Evolutionary conservation across 345 rosid species (phyloP), one percentile per base, ranked within the genome.

Genomic region (Gossypium ekmanianum): DNA sequence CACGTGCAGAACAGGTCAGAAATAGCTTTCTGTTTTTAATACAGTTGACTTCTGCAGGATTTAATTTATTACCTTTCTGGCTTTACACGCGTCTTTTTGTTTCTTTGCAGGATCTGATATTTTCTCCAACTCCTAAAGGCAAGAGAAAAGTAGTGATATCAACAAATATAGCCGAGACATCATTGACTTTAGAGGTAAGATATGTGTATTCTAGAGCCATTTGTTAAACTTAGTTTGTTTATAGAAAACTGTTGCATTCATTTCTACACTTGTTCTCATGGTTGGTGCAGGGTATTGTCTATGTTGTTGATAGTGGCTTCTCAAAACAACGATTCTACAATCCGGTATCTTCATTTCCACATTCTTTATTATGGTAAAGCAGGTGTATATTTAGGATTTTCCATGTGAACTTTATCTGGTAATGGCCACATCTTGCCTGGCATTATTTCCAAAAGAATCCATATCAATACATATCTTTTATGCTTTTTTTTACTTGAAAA

Each of bases 221-320:
- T 20, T 20, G 54, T 13, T 29, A 70, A 39, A 48, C 76, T 64
- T 27, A 24, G 66, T 18, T 75, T 72, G 61, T 50, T 39, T 1
- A 27, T 22, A 20, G 41, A 56, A 44, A 57, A 22, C 39, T 9
- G 29, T 55, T 65, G 59, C 56, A 55, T 80, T 73, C 52, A n/a
- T 29, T 65, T 52, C 51, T 71, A 59, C 45, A 43, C 34, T 76
- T 74, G 61, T 81, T 77, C 77, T 39, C 52, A 18, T 72, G 55
- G 66, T 76, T 58, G 73, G 17, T 83, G 78, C 89, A 94, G 98
- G 99, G 96, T 1, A 79, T 93, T 78, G 98, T 95, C 74, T 90
- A 95, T 83, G 99, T 95, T 80, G 85, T 95, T 77, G 99, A 95
- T 75, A 86, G 96, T 73, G 99, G 98, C 61, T 95, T 93, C 88